phyloP scores from a whole-genome alignment of 139 green algal species.

The Micractinium conductrix region DNA sequence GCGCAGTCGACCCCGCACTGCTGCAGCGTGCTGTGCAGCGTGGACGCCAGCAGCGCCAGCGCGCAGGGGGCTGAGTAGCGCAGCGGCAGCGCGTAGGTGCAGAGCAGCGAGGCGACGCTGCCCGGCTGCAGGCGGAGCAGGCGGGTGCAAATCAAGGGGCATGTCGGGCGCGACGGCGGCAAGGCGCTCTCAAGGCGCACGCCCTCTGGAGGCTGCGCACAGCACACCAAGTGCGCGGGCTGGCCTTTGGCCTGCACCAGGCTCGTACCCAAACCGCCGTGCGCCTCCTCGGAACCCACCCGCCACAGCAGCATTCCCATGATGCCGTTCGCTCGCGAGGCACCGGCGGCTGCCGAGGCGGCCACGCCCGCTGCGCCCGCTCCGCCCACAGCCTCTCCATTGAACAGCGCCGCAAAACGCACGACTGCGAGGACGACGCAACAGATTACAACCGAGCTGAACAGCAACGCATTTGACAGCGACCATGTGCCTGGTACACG shows the following conservation, averaged over 20 bases:
- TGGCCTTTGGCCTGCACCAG: no score
- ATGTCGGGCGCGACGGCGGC: no score
- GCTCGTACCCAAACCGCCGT: no score
- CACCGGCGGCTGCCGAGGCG: neutral
- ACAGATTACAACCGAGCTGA: no score
- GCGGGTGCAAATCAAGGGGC: no score
- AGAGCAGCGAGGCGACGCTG: neutral
- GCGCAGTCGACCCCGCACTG: neutral
- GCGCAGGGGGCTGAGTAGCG: neutral
- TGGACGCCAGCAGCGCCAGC: neutral
- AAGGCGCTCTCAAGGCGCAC: no score
- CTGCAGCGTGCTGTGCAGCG: conserved; percentile 1
- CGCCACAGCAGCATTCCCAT: conserved; percentile 20
- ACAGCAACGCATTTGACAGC: no score
- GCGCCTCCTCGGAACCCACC: neutral
- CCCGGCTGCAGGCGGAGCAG: neutral
- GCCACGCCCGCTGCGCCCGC: neutral
- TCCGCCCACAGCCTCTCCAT: neutral
- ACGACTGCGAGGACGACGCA: conserved; percentile 4
- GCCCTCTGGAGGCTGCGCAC: no score
- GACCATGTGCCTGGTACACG: no score
- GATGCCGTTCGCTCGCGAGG: neutral
- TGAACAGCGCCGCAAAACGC: conserved; percentile 1
- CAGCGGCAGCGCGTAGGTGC: conserved; percentile 1
- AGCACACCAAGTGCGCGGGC: no score